Evolutionary conservation across 2,329 filamentous ascomycete species (phyloP), one percentile per base, ranked within the genome.

Genomic region (Plectosphaerella sp.): DNA sequence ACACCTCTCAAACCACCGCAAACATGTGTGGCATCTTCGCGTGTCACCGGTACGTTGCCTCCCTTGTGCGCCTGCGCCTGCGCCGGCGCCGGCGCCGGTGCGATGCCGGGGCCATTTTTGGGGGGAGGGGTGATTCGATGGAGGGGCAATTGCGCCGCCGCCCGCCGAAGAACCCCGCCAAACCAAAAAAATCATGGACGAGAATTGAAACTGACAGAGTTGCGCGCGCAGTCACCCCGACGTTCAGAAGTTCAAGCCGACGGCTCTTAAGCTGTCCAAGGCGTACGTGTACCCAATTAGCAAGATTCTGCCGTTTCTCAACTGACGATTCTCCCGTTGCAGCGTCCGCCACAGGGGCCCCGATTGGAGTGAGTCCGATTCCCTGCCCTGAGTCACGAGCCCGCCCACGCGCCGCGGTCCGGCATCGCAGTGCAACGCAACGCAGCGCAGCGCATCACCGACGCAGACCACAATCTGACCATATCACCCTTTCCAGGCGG

Each of bases 1-100:
- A 6, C 41, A 43, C 5, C 22, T 22, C n/a, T 9, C 16, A 41
- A 16, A 58, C 52, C 43, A 43, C 48, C 47, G 62, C 67, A 78
- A 88, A 71, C 64, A 96, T 96, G 91, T 96, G 91, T 87, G 91
- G 91, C 73, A 96, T 97, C 68, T 97, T 97, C 73, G 92, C 91
- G 65, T 97, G 92, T 76, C 90, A 97, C 75, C 79, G 83, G 91
- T 96, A 76, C 70, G 85, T 80, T 42, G 35, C 22, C 22, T 37
- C 45, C 54, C 35, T n/a, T 16, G 15, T 12, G 28, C 28, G 8
- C 28, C 16, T 35, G 37, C 37, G 39, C 5, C n/a, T 5, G 15
- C 15, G 14, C 15, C 41, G 28, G 9, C 16, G 24, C 22, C 25
- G 42, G 47, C 35, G 18, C 36, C 22, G 15, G 12, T 16, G 18